A percentile compares a stretch with the other conserved stretches of the same genome.
phyloP scores from a whole-genome alignment of 129 eudicot species.

The Lonicera japonica region DNA sequence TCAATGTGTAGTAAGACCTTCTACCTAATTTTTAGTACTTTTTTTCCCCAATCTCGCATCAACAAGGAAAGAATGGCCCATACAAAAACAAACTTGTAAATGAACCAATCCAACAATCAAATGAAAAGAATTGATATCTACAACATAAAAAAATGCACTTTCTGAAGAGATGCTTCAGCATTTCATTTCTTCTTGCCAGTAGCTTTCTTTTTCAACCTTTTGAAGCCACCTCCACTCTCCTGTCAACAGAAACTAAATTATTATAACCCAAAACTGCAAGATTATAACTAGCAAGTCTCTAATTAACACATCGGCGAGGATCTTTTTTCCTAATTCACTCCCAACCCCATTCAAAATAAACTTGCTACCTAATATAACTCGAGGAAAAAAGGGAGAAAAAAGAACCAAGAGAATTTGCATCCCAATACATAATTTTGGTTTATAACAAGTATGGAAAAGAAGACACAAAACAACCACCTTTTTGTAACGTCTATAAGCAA shows the following conservation, averaged over 20 bases:
- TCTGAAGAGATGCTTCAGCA: neutral
- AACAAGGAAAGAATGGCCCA: too few relatives aligned
- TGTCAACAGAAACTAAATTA: slow-evolving; percentile 13
- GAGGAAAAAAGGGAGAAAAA: neutral
- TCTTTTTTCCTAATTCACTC: neutral
- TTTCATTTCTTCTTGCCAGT: slow-evolving; percentile 33
- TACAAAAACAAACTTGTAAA: neutral
- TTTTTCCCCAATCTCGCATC: too few relatives aligned
- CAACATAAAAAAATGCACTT: neutral
- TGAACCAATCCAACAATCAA: neutral
- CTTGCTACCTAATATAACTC: neutral
- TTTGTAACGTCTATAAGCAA: slow-evolving; percentile 57
- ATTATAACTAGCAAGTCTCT: neutral
- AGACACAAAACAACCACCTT: slow-evolving; percentile 37
- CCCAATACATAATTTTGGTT: too few relatives aligned
- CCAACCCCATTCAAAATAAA: neutral
- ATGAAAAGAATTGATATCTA: too few relatives aligned
- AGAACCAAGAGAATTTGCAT: neutral
- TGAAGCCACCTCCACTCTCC: slow-evolving; percentile 51
- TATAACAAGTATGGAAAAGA: neutral
- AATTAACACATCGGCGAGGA: neutral
- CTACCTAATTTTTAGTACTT: too few relatives aligned
- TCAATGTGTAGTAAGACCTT: too few relatives aligned
- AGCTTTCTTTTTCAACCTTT: slow-evolving; percentile 35
- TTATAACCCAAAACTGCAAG: neutral